These are phyloP conservation scores for Boletus barrowsii DNA, from an alignment of 768 basidiomycete genomes.

Conservation along the genomic window DNA sequence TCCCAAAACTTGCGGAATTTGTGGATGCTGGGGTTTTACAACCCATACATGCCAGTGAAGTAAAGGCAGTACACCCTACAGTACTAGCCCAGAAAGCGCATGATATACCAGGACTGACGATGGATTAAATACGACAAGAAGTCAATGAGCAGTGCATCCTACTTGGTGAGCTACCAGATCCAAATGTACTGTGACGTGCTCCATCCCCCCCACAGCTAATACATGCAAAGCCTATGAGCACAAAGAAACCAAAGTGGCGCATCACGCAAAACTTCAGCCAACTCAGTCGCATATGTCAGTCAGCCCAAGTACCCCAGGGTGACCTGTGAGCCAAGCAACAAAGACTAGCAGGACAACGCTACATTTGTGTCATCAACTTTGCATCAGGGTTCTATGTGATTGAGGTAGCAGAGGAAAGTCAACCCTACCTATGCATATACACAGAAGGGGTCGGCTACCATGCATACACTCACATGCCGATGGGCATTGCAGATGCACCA, in stretches of 20 bases:
- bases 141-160: neutral
- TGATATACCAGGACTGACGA: neutral
- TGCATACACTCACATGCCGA: slow-evolving; percentile 35
- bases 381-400: slow-evolving; percentile 24
- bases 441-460: slow-evolving; percentile 38
- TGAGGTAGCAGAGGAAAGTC: slow-evolving; percentile 10
- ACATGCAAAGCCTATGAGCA: neutral
- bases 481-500: slow-evolving; percentile 41
- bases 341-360: slow-evolving; percentile 20
- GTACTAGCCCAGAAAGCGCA: neutral
- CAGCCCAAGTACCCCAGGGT: slow-evolving; percentile 34
- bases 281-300: slow-evolving; percentile 27
- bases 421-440: slow-evolving; percentile 35
- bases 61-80: neutral
- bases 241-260: neutral
- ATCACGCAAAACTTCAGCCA: slow-evolving; percentile 5
- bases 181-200: neutral
- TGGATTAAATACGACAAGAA: neutral
- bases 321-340: slow-evolving; percentile 41
- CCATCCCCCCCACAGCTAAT: neutral
- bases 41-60: neutral
- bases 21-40: neutral
- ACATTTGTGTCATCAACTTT: slow-evolving; percentile 22
- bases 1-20: neutral
- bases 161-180: neutral